Evolutionary conservation across 768 basidiomycete genomes (phyloP), one percentile per base, ranked within the genome.

Genomic region (Trametes gibbosa): DNA sequence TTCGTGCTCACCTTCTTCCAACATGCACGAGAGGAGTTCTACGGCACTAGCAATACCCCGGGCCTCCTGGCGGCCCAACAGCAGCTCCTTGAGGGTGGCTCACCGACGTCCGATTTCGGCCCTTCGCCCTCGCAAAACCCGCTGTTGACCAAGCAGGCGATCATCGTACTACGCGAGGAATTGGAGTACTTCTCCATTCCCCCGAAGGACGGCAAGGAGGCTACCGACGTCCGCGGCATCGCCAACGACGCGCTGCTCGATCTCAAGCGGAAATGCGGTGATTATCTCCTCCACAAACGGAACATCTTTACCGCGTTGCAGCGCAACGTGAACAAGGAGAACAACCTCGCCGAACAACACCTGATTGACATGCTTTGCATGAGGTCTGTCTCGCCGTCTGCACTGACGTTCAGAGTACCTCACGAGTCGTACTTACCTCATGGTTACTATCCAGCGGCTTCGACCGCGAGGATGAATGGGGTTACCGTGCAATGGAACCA

Each of bases 301-400:
- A 92, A 88, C 73, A 97, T 99, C 68, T 99, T 99, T 73, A 96
- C 96, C 2, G 97, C 97, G 40, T 79, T 99, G 56, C 96, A 99
- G 79, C 82, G 97, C 67, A 99, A 99, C 74, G 96, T 98, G 63
- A 96, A 96, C 76, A 96, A 96, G 79, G 96, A 98, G 77, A 98
- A 98, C 71, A 98, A 99, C 72, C 81, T 97, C 53, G 97, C 97
- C 17, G 97, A 99, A 75, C 96, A 98, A 75, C 97, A 99, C 77
- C 78, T 99, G 67, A 99, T 99, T 74, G 97, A 98, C 76, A 99
- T 99, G 97, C 80, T 99, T 62, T 98, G 96, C 77, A 97, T 98
- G 93, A 97, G 95, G 96, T 96, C 71, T 53, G 79, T 70, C 45
- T 42, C 76, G 42, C 53, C 55, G 47, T 32, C 27, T 35, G 46